Conservation (phyloP, 2,329 filamentous ascomycete species). For the Sporothrix pallida region DNA sequence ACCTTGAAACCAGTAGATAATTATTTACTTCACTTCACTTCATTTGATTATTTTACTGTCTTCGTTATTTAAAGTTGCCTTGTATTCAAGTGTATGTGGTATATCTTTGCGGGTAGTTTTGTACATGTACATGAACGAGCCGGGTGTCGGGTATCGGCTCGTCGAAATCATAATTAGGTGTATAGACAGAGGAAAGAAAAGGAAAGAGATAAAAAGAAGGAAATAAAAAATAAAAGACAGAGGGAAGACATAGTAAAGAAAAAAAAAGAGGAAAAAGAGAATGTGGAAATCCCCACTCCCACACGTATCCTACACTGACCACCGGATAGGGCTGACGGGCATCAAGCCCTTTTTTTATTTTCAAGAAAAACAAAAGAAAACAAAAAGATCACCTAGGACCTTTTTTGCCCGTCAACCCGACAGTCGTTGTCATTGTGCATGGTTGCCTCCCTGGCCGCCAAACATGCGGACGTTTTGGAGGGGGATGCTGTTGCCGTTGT, state of each 20-base stretch:
- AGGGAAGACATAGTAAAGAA: not conserved
- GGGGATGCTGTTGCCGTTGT: constrained; percentile 54
- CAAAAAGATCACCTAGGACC: not conserved
- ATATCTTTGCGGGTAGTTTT: constrained; percentile 14
- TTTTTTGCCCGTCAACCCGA: constrained; percentile 34
- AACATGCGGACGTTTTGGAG: constrained; percentile 55
- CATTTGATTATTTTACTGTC: not conserved
- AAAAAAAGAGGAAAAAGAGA: not conserved
- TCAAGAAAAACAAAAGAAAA: not conserved
- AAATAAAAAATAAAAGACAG: not conserved
- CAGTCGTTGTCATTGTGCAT: constrained; percentile 39
- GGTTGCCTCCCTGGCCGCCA: constrained; percentile 40
- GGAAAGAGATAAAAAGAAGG: not conserved
- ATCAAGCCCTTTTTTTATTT: constrained; percentile 10
- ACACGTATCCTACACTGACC: constrained; percentile 9
- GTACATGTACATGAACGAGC: constrained; percentile 17
- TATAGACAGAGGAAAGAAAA: not conserved
- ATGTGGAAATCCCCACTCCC: not conserved
- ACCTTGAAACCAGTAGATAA: too few species aligned
- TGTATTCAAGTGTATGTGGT: constrained; percentile 6
- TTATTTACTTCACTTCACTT: not conserved
- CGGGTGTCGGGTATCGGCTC: not conserved
- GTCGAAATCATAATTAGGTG: constrained; percentile 17
- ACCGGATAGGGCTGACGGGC: constrained; percentile 12
- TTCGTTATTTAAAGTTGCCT: not conserved